Percentiles rank a stretch among this genome's conserved stretches.
phyloP scores from a whole-genome alignment of 768 basidiomycete species.

The Suillus luteus region DNA sequence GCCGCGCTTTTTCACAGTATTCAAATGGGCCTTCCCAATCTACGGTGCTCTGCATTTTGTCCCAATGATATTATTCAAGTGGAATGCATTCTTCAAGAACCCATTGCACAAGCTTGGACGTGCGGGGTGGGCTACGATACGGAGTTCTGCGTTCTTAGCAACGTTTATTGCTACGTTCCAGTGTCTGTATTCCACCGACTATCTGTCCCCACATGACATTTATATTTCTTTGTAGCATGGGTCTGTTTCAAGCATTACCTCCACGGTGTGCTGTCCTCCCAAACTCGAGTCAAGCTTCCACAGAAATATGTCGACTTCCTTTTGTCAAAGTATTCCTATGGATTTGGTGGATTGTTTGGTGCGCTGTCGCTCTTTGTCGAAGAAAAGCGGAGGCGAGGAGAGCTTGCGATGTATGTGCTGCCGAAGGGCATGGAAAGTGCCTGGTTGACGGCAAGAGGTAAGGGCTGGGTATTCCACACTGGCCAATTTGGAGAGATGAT shows the following conservation, averaged over 20 bases:
- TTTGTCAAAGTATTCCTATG: slow-evolving; percentile 71
- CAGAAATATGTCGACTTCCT: slow-evolving; percentile 55
- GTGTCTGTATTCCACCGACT: slow-evolving; percentile 44
- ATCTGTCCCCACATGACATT: slow-evolving; percentile 1
- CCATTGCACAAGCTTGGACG: slow-evolving; percentile 67
- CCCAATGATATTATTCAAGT: slow-evolving; percentile 82
- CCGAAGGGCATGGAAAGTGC: slow-evolving; percentile 89
- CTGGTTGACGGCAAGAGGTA: slow-evolving; percentile 80
- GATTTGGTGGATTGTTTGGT: slow-evolving; percentile 69
- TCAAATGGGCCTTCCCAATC: slow-evolving; percentile 79
- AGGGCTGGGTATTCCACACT: slow-evolving; percentile 72
- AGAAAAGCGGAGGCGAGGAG: slow-evolving; percentile 82
- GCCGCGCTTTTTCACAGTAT: slow-evolving; percentile 73
- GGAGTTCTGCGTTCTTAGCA: slow-evolving; percentile 88
- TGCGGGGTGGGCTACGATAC: slow-evolving; percentile 68
- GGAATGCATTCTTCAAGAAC: slow-evolving; percentile 61
- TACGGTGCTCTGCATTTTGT: slow-evolving; percentile 92
- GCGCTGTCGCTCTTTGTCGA: slow-evolving; percentile 85
- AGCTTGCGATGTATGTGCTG: slow-evolving; percentile 90
- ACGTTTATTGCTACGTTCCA: slow-evolving; percentile 83
- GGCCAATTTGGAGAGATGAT: slow-evolving; percentile 70
- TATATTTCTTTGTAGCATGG: slow-evolving; percentile 40
- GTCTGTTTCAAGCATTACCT: slow-evolving; percentile 69
- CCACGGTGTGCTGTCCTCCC: slow-evolving; percentile 49
- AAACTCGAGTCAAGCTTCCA: slow-evolving; percentile 39